These are phyloP conservation scores for Trichoderma sp. DNA, from an alignment of 2,329 filamentous ascomycete genomes.

Conservation along the genomic window DNA sequence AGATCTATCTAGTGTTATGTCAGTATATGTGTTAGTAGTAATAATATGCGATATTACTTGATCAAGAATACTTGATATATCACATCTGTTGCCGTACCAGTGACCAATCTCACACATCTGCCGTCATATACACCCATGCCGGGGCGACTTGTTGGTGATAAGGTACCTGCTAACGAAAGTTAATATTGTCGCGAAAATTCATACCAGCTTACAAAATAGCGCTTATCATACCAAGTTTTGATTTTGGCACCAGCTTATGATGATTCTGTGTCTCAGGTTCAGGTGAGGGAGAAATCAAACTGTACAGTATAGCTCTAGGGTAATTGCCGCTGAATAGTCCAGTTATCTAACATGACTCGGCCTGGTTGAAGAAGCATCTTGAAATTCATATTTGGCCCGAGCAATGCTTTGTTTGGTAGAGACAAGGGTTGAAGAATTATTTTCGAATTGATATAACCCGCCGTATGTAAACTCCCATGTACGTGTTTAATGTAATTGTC, in stretches of 20 bases:
- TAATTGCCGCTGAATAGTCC: background rate
- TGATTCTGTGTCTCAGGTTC: background rate
- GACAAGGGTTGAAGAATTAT: rapidly evolving
- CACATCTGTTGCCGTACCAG: background rate
- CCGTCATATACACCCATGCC: background rate
- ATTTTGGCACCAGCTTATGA: too few species aligned
- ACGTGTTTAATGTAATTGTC: background rate
- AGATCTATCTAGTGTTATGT: background rate
- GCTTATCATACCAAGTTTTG: background rate
- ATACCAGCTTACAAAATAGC: background rate
- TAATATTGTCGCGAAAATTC: background rate
- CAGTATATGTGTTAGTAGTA: too few species aligned
- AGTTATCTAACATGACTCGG: background rate
- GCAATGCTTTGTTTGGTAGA: background rate
- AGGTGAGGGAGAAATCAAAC: background rate
- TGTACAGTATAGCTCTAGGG: background rate
- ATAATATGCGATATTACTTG: background rate
- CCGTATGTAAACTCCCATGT: background rate
- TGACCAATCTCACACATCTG: background rate
- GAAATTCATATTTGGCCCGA: background rate
- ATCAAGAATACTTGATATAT: background rate
- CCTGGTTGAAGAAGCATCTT: background rate
- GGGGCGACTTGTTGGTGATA: background rate
- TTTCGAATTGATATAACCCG: background rate
- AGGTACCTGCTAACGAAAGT: background rate